Percentiles rank a stretch among this genome's conserved stretches.
phyloP scores from a whole-genome alignment of 2,329 filamentous ascomycete genomes.

The Pseudogymnoascus sp. region DNA sequence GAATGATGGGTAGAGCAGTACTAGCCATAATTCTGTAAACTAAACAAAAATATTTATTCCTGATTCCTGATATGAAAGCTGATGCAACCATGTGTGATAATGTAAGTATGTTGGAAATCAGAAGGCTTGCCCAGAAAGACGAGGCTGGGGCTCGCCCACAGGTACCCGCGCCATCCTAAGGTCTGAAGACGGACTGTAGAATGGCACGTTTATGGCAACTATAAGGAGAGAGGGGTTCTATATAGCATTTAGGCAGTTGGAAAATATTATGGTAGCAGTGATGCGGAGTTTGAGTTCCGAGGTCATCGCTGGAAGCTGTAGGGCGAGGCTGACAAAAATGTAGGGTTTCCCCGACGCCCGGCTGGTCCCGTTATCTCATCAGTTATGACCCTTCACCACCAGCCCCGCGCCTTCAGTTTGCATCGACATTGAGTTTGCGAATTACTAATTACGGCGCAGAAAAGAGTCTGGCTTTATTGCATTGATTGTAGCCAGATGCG shows the following conservation, averaged over 20 bases:
- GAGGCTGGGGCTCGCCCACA: not conserved
- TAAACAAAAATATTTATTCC: slow-evolving; percentile 4
- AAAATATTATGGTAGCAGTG: not conserved
- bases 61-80: not conserved
- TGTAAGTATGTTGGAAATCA: not conserved
- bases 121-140: not conserved
- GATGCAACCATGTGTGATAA: not conserved
- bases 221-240: not conserved
- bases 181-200: not conserved
- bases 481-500: not conserved
- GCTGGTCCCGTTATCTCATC: not conserved
- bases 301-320: not conserved
- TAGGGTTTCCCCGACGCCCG: not conserved
- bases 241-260: not conserved
- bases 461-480: not conserved
- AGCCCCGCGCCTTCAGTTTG: not conserved
- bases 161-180: not conserved
- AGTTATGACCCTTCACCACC: not conserved
- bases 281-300: not conserved
- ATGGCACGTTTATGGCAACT: not conserved
- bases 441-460: not conserved
- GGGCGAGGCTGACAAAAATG: not conserved
- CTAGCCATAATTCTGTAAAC: slow-evolving; percentile 9
- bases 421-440: not conserved
- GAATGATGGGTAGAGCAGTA: slow-evolving; percentile 9